phyloP scores from a whole-genome alignment of 371 early-diverging fungal species.

The Syncephalastrum contaminatum region DNA sequence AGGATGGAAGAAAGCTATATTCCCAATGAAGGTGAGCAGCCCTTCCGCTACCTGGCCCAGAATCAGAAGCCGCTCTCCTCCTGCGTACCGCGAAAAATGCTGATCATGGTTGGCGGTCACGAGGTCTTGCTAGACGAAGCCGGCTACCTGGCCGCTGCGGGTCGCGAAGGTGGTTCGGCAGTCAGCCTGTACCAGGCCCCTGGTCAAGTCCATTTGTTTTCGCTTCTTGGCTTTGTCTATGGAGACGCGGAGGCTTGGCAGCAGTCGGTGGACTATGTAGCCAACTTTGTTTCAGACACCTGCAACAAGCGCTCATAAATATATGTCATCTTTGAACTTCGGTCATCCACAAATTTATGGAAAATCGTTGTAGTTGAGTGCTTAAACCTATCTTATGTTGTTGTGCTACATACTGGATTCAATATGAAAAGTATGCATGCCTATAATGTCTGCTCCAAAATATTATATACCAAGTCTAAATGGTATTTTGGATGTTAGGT shows the following conservation, averaged over 20 bases:
- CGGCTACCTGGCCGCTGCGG: constrained; percentile 31
- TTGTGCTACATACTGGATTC: no score
- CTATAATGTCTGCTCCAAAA: no score
- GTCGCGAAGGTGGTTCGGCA: constrained; percentile 27
- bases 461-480: no score
- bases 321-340: no score
- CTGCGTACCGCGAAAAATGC: constrained; percentile 27
- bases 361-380: no score
- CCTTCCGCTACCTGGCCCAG: constrained; percentile 17
- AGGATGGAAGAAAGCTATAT: constrained; percentile 40
- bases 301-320: no score
- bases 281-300: no score
- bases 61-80: constrained; percentile 13
- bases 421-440: no score
- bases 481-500: no score
- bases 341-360: no score
- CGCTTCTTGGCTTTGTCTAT: constrained; percentile 26
- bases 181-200: constrained; percentile 37
- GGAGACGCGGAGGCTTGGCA: constrained; percentile 6
- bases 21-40: constrained; percentile 25
- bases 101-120: constrained; percentile 39
- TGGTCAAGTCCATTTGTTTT: constrained; percentile 34
- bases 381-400: no score
- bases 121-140: constrained; percentile 47
- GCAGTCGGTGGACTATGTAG: no score